Evolutionary conservation across 371 early-diverging fungal genomes (phyloP).

Genomic region (Dichotomocladium elegans): DNA sequence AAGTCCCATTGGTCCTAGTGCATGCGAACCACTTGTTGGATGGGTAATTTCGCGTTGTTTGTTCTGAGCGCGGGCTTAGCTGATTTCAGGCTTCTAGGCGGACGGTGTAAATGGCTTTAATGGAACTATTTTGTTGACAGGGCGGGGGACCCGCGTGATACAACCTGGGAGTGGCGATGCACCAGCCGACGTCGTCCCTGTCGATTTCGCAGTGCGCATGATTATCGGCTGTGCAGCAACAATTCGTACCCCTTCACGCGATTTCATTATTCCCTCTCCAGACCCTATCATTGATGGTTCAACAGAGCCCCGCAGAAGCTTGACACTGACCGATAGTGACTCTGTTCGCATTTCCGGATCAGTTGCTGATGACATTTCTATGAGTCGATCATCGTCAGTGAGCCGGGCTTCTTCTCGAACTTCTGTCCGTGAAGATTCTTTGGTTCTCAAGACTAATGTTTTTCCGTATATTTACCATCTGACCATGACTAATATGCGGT

Average conservation of each 20-base stretch:
- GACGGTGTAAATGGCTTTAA: constrained; percentile 61
- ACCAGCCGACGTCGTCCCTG: constrained; percentile 53
- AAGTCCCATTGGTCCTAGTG: constrained; percentile 51
- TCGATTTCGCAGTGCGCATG: constrained; percentile 46
- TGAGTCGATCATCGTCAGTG: constrained; percentile 1
- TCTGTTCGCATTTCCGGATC: too few relatives aligned
- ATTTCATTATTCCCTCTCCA: constrained; percentile 3
- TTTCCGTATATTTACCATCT: constrained; percentile 41
- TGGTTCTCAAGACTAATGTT: background rate
- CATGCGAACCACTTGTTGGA: constrained; percentile 54
- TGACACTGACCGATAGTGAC: too few relatives aligned
- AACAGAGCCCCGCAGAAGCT: too few relatives aligned
- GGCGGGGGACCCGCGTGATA: constrained; percentile 34
- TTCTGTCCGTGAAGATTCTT: constrained; percentile 1
- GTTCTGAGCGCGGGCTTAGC: background rate
- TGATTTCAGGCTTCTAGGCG: constrained; percentile 19
- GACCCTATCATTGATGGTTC: background rate
- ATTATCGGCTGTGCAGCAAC: constrained; percentile 39
- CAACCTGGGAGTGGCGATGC: constrained; percentile 29
- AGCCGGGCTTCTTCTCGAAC: constrained; percentile 9
- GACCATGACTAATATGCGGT: constrained; percentile 19
- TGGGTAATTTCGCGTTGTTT: constrained; percentile 51
- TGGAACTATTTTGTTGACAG: constrained; percentile 33
- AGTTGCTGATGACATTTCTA: constrained; percentile 1
- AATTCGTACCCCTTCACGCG: constrained; percentile 9